These are phyloP conservation scores for Coffea canephora DNA, from an alignment of 257 asterid genomes.

Conservation along the genomic window DNA sequence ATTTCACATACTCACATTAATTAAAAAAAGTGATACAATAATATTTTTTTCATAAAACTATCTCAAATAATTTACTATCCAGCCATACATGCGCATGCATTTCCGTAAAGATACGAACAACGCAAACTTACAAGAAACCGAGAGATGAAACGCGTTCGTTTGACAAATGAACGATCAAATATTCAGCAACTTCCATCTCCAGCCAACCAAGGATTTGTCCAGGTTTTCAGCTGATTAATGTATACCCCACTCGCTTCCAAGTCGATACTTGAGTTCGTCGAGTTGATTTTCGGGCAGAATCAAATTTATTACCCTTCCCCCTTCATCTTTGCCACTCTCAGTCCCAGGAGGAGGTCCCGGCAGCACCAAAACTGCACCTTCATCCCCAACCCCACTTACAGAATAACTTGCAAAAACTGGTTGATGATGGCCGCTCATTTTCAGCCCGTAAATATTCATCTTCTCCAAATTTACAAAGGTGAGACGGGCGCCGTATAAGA, in stretches of 20 bases:
- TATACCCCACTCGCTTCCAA: conserved; percentile 37
- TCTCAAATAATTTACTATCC: no score
- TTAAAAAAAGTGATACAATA: no score
- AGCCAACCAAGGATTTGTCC: neutral
- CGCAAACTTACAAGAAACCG: conserved; percentile 3
- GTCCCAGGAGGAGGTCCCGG: conserved; percentile 10
- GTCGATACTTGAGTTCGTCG: conserved; percentile 39
- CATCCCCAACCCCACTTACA: conserved; percentile 61
- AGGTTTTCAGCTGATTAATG: conserved; percentile 1
- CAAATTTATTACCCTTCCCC: conserved; percentile 48
- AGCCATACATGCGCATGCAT: neutral
- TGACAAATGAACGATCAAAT: neutral
- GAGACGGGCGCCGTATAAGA: conserved; percentile 59
- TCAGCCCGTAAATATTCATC: conserved; percentile 41
- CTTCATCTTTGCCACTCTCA: conserved; percentile 17
- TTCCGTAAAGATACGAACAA: neutral
- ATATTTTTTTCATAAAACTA: no score
- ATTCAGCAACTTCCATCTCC: neutral
- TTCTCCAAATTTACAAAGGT: conserved; percentile 59
- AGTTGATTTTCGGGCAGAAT: conserved; percentile 43
- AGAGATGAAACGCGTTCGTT: neutral
- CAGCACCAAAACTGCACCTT: conserved; percentile 58
- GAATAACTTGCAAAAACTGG: conserved; percentile 42
- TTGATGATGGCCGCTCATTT: conserved; percentile 29
- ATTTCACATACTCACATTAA: no score